Percentiles rank a stretch among this genome's conserved stretches.
Evolutionary conservation across 768 basidiomycete species (phyloP).

Genomic region (Lepiota brunneoincarnata): DNA sequence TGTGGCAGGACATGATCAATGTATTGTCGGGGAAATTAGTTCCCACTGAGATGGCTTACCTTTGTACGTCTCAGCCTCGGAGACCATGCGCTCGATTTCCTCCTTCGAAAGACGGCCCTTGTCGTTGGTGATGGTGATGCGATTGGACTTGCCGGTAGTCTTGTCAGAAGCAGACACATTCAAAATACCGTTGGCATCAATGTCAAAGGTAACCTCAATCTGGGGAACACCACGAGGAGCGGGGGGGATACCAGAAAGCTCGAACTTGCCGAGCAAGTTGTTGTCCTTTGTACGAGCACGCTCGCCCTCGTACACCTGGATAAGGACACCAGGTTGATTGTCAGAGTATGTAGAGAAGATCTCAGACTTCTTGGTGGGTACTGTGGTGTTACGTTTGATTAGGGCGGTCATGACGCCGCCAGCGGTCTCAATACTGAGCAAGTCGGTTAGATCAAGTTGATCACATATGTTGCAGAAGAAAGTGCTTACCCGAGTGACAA

Average conservation of each 20-base stretch:
- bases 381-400: constrained; percentile 98
- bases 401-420: constrained; percentile 99
- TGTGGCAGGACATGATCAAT: constrained; percentile 20
- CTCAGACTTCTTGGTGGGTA: constrained; percentile 98
- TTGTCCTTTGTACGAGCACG: constrained; percentile 99
- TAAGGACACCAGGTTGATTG: constrained; percentile 98
- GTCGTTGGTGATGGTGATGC: constrained; percentile 94
- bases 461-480: constrained; percentile 27
- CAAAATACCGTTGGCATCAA: constrained; percentile 94
- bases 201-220: constrained; percentile 96
- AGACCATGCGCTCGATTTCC: constrained; percentile 97
- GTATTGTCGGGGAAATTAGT: constrained; percentile 14
- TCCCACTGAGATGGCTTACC: constrained; percentile 35
- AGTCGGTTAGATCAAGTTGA: constrained; percentile 13
- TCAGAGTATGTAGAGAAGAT: constrained; percentile 98
- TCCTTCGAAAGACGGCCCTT: constrained; percentile 97
- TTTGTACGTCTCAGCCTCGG: constrained; percentile 92
- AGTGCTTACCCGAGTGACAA: constrained; percentile 60
- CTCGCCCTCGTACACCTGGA: constrained; percentile 98
- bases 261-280: constrained; percentile 97
- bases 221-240: constrained; percentile 98
- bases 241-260: constrained; percentile 93
- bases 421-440: constrained; percentile 88
- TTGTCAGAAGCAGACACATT: constrained; percentile 96
- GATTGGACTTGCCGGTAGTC: constrained; percentile 94